Conservation (phyloP, 2,329 filamentous ascomycete genomes). For the Fusarium irregulare region DNA sequence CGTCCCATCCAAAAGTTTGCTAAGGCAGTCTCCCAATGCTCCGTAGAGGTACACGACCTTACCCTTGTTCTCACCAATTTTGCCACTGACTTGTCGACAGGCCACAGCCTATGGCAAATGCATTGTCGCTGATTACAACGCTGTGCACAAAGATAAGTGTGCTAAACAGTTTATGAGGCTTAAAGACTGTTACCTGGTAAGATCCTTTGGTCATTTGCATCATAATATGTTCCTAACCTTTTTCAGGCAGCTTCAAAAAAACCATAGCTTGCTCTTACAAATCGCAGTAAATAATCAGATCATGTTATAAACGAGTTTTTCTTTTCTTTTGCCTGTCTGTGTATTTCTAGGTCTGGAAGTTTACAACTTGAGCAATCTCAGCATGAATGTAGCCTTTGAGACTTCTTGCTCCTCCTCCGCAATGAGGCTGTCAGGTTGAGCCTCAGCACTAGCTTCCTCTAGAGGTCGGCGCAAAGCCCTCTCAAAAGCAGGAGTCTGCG, state of each 20-base stretch:
- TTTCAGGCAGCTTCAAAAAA: conserved; percentile 46
- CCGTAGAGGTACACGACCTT: conserved; percentile 59
- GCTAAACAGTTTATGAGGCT: conserved; percentile 83
- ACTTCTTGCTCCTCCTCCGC: conserved; percentile 87
- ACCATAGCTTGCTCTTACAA: conserved; percentile 29
- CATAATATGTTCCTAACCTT: background rate
- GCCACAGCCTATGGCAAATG: conserved; percentile 90
- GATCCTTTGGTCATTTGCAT: conserved; percentile 39
- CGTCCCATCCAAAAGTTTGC: conserved; percentile 68
- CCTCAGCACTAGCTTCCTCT: conserved; percentile 57
- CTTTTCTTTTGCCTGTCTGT: conserved; percentile 24
- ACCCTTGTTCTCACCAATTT: background rate
- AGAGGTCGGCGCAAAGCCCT: conserved; percentile 82
- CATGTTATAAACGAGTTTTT: conserved; percentile 20
- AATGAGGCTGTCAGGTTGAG: conserved; percentile 63
- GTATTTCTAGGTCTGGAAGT: conserved; percentile 1
- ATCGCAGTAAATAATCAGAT: conserved; percentile 8
- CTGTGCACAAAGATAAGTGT: conserved; percentile 92
- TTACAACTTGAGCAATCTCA: conserved; percentile 80
- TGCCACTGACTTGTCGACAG: conserved; percentile 58
- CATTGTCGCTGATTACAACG: conserved; percentile 88
- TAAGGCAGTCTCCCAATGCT: conserved; percentile 65
- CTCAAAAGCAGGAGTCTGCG: conserved; percentile 75
- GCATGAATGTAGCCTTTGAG: conserved; percentile 81
- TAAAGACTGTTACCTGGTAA: conserved; percentile 88